A percentile compares a stretch with the other conserved stretches of the same genome.
Evolutionary conservation across 495 filamentous ascomycete species (phyloP).

Genomic region (Jackrogersella minutella): DNA sequence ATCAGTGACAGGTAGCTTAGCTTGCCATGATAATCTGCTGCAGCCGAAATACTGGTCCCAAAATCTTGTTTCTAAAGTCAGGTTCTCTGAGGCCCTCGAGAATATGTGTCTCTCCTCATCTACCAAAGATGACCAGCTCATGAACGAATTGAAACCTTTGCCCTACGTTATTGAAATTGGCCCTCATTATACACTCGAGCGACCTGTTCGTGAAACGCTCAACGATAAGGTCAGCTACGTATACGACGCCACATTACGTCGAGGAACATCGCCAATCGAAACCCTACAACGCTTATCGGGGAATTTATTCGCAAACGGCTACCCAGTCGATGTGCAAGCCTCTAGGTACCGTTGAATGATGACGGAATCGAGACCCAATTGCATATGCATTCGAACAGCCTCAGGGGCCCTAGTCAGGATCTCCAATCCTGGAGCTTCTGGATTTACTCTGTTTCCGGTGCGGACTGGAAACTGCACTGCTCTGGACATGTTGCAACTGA

Average conservation of each 20-base stretch:
- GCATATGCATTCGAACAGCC: not conserved
- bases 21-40: slow-evolving; percentile 36
- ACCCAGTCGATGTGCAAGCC: slow-evolving; percentile 18
- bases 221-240: not conserved
- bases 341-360: not conserved
- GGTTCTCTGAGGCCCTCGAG: slow-evolving; percentile 39
- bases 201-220: slow-evolving; percentile 38
- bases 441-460: not conserved
- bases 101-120: not conserved
- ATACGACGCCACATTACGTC: not conserved
- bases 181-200: slow-evolving; percentile 61
- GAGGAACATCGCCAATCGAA: not conserved
- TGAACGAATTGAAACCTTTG: not conserved
- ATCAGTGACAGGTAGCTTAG: slow-evolving; percentile 39
- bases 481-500: slow-evolving; percentile 1
- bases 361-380: slow-evolving; percentile 35
- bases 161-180: slow-evolving; percentile 60
- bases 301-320: slow-evolving; percentile 29
- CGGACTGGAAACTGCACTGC: not conserved
- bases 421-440: slow-evolving; percentile 6
- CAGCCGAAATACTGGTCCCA: slow-evolving; percentile 48
- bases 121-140: not conserved
- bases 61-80: slow-evolving; percentile 54
- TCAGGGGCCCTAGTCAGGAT: not conserved
- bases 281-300: not conserved